phyloP scores from a whole-genome alignment of 306 rosid genomes.

The Cucumis melo region DNA sequence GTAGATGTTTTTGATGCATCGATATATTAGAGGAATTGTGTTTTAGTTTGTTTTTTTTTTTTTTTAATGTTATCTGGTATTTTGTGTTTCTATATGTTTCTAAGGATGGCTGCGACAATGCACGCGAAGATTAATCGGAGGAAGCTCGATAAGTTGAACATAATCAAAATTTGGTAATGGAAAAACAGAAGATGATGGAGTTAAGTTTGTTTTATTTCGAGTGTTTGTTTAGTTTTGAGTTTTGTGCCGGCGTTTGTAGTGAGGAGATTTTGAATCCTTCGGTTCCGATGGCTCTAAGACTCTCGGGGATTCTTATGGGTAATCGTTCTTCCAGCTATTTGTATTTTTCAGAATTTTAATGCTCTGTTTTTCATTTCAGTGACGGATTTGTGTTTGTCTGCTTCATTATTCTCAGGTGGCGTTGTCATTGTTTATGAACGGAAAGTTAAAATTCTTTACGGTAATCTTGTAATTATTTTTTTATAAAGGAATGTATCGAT shows the following conservation, averaged over 20 bases:
- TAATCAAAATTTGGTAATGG: conserved; percentile 59
- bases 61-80: background rate
- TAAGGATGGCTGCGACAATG: conserved; percentile 49
- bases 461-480: conserved; percentile 18
- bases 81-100: background rate
- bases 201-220: background rate
- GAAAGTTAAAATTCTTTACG: conserved; percentile 68
- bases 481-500: background rate
- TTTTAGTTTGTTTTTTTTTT: background rate
- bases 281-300: conserved; percentile 89
- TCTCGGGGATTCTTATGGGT: conserved; percentile 99
- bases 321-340: background rate
- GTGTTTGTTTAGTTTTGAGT: background rate
- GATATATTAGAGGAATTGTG: background rate
- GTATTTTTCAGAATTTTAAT: background rate
- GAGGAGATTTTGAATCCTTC: conserved; percentile 84
- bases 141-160: conserved; percentile 53
- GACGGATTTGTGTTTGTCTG: background rate
- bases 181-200: background rate
- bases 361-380: conserved; percentile 6
- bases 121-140: conserved; percentile 56
- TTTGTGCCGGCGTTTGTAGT: conserved; percentile 11
- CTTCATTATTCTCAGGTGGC: conserved; percentile 43
- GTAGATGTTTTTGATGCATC: background rate
- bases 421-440: conserved; percentile 83